These are phyloP conservation scores for Globisporangium radiosum DNA, from an alignment of 352 stramenopile species.

Conservation along the genomic window DNA sequence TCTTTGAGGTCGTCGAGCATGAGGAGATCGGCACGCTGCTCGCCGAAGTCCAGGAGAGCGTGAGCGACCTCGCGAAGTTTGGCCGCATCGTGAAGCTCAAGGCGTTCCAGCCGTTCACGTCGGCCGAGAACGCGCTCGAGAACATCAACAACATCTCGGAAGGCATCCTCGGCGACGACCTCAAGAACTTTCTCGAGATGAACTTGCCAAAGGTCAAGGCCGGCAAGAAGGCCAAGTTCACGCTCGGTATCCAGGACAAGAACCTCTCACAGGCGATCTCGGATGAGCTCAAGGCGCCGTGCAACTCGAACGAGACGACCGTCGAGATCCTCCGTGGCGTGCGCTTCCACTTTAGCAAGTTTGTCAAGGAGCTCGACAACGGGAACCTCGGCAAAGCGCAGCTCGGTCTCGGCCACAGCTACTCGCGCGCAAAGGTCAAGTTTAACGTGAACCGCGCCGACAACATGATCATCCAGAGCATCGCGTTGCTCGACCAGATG, in stretches of 20 bases:
- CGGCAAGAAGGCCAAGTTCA: constrained; percentile 86
- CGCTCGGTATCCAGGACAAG: constrained; percentile 92
- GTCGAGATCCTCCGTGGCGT: constrained; percentile 96
- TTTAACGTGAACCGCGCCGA: constrained; percentile 99
- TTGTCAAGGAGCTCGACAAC: constrained; percentile 96
- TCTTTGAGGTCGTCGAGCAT: constrained; percentile 98
- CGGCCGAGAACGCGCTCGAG: constrained; percentile 97
- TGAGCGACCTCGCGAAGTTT: constrained; percentile 94
- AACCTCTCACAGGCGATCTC: constrained; percentile 92
- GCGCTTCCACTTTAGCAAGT: constrained; percentile 96
- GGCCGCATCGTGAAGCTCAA: constrained; percentile 98
- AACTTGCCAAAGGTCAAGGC: constrained; percentile 97
- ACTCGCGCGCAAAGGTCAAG: constrained; percentile 98
- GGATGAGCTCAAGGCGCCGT: constrained; percentile 91
- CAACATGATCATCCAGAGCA: constrained; percentile 99
- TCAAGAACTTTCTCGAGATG: constrained; percentile 99
- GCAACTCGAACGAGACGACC: constrained; percentile 97
- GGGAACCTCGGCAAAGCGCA: constrained; percentile 97
- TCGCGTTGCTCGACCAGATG: constrained; percentile 98
- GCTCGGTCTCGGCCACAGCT: constrained; percentile 98
- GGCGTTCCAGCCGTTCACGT: constrained; percentile 98
- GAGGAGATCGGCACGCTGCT: constrained; percentile 94
- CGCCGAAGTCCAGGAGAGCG: constrained; percentile 86
- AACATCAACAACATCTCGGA: constrained; percentile 99
- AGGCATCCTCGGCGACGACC: constrained; percentile 88